phyloP scores from a whole-genome alignment of 768 basidiomycete genomes.

The Boletus insuetus region DNA sequence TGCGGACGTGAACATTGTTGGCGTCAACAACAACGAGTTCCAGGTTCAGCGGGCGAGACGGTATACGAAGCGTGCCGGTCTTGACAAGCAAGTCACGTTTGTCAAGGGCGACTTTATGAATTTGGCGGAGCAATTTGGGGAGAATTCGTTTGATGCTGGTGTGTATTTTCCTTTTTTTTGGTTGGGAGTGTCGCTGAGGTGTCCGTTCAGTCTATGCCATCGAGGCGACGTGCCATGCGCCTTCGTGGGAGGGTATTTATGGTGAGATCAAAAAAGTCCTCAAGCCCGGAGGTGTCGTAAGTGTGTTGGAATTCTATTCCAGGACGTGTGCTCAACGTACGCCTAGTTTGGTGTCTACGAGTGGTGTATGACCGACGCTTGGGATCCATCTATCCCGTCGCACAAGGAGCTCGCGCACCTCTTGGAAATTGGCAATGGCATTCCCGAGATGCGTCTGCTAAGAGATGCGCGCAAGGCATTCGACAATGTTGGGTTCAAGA shows the following conservation, averaged over 20 bases:
- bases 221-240: constrained; percentile 96
- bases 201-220: constrained; percentile 81
- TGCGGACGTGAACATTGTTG: constrained; percentile 78
- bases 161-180: constrained; percentile 21
- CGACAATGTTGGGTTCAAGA: constrained; percentile 77
- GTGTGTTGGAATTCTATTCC: constrained; percentile 30
- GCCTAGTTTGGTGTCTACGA: constrained; percentile 94
- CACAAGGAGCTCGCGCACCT: constrained; percentile 91
- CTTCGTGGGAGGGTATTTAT: constrained; percentile 94
- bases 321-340: not conserved
- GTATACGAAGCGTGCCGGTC: constrained; percentile 75
- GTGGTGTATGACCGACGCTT: constrained; percentile 96
- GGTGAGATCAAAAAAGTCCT: constrained; percentile 89
- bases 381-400: constrained; percentile 80
- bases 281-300: constrained; percentile 92
- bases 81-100: constrained; percentile 76
- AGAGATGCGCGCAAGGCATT: constrained; percentile 71
- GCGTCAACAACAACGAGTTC: constrained; percentile 95
- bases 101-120: constrained; percentile 98
- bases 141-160: constrained; percentile 94
- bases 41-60: constrained; percentile 83
- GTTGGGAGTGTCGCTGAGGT: not conserved
- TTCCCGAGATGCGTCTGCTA: constrained; percentile 93
- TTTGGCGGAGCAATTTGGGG: constrained; percentile 85
- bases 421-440: constrained; percentile 94